Base-by-base conservation (phyloP, 208 protist species). In the Endotrypanum monterogeii region DNA sequence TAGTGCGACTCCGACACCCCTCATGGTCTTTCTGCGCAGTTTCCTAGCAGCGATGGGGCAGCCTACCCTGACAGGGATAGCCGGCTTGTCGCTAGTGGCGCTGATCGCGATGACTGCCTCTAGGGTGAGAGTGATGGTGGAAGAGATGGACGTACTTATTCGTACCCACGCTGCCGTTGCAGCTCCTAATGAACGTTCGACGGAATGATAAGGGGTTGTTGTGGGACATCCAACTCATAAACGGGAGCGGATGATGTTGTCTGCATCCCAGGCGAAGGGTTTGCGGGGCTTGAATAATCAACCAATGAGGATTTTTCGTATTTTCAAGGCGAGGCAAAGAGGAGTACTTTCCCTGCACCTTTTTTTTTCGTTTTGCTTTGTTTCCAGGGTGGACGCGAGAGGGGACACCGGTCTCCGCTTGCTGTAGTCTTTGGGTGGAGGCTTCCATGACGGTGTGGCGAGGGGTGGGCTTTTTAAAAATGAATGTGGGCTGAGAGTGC, bases 111-210 rank as follows among this genome's bases (percentile, higher is more conserved):
- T 84, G 48, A 74, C 76, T 0, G 82, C 86, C 23, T 54, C 82
- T 28, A 76, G 86, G 51, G 63, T 91, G 16, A 67, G 62, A 16
- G 78, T 76, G 25, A 60, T 93, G 60, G 73, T 91, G 69, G 90
- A 95, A 76, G 86, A 93, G 56, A 89, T 93, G 55, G 72, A 89
- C 25, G 78, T 95, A 30, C 77, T 95, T 11, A 69, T 92, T 9
- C 85, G 88, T 30, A 67, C 71, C 50, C 90, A 94, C 69, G 88
- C 89, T 30, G 78, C 78, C 18, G 73, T 88, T 67, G 67, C 77
- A 50, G 74, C 65, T 20, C 50, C 63, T 55, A 76, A 68, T 9
- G 48, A n/a, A 41, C 39, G 46, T 35, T n/a, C 37, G 35, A 39
- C 60, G 18, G 18, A 23, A 44, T 16, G 5, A n/a, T 65, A 11